Conservation (phyloP, 179 eudicot species). For the Dionaea muscipula region DNA sequence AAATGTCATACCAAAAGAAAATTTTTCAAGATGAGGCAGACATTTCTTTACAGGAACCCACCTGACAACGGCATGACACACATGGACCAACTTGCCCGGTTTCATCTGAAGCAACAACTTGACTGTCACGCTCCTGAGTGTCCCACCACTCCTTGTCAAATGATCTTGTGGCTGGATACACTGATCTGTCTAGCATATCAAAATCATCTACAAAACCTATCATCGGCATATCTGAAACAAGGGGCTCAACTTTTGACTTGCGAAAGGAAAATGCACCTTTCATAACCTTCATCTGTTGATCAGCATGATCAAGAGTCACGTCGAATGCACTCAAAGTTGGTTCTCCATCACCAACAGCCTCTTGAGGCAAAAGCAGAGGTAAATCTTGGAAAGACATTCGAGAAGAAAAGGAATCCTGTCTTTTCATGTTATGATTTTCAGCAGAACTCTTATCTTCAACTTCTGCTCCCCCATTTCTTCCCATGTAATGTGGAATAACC, state of each 20-base stretch:
- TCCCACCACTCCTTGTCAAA: constrained; percentile 61
- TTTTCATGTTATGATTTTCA: constrained; percentile 17
- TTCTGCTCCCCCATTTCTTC: constrained; percentile 26
- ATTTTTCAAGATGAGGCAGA: background rate
- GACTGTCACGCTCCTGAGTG: constrained; percentile 45
- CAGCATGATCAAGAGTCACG: constrained; percentile 16
- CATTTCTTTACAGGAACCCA: constrained; percentile 8
- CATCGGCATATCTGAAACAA: constrained; percentile 63
- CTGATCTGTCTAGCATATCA: constrained; percentile 21
- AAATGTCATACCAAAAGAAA: constrained; percentile 5
- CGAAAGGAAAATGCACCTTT: constrained; percentile 41
- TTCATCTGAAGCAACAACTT: constrained; percentile 44
- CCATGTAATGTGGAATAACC: constrained; percentile 69
- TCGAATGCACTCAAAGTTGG: constrained; percentile 20
- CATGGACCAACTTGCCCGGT: constrained; percentile 64
- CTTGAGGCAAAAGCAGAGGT: constrained; percentile 57
- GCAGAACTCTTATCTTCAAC: constrained; percentile 8
- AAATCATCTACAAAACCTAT: constrained; percentile 77
- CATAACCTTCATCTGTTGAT: constrained; percentile 26
- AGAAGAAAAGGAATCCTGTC: constrained; percentile 39
- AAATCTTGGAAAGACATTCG: constrained; percentile 41
- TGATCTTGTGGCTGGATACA: constrained; percentile 22
- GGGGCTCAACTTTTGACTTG: constrained; percentile 38
- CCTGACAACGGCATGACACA: constrained; percentile 60
- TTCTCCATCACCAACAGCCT: constrained; percentile 32